Percentiles rank a stretch among this genome's conserved stretches.
Conservation (phyloP, 225 moss, liverwort and hornwort species). For the Physcomitrium patens region DNA sequence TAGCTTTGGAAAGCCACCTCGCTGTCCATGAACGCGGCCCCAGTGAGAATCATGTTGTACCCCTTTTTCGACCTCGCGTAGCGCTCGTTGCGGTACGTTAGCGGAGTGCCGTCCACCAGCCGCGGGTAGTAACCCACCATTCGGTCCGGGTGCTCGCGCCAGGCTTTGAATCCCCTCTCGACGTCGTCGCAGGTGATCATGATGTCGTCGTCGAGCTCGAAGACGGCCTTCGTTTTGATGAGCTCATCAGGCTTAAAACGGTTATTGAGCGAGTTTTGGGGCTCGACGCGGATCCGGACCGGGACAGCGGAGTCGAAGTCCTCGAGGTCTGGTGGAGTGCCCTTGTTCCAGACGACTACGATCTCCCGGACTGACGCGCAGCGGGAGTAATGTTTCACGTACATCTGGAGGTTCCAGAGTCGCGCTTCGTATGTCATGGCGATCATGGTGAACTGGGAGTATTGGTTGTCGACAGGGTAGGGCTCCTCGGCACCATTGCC, state of each 20-base stretch:
- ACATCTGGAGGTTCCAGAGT: conserved; percentile 78
- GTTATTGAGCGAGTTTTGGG: conserved; percentile 69
- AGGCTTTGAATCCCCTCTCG: conserved; percentile 69
- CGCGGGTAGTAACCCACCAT: conserved; percentile 79
- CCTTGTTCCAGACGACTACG: conserved; percentile 79
- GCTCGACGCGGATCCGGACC: conserved; percentile 65
- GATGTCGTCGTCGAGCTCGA: conserved; percentile 84
- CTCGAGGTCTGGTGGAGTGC: conserved; percentile 54
- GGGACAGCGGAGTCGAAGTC: conserved; percentile 78
- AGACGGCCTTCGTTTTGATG: conserved; percentile 60
- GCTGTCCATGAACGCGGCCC: conserved; percentile 66
- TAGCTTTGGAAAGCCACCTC: conserved; percentile 49
- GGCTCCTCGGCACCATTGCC: conserved; percentile 74
- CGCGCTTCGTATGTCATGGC: conserved; percentile 81
- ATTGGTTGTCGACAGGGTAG: conserved; percentile 53
- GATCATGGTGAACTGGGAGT: conserved; percentile 76
- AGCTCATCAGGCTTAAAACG: conserved; percentile 57
- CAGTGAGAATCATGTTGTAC: conserved; percentile 77
- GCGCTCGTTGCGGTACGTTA: conserved; percentile 68
- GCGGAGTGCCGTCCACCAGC: conserved; percentile 52
- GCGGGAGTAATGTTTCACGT: conserved; percentile 72
- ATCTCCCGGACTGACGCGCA: conserved; percentile 79
- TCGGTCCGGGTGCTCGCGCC: conserved; percentile 60
- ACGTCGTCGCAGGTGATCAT: conserved; percentile 87
- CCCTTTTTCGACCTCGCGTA: conserved; percentile 50